Conservation (phyloP, 345 rosid genomes). For the Salix brachista region DNA sequence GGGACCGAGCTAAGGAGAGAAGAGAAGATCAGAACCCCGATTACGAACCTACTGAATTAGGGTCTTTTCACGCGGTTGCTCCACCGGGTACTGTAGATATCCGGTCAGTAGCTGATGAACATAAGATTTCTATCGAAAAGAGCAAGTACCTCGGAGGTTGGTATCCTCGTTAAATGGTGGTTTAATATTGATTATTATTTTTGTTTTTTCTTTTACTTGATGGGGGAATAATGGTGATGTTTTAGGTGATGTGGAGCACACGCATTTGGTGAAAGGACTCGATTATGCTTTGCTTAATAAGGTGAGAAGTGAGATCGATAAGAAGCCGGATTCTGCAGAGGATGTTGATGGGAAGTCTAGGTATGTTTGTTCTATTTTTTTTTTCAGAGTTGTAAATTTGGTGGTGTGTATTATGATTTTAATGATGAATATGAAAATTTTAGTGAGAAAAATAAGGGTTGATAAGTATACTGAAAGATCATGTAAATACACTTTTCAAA, state of each 20-base stretch:
- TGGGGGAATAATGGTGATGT: conserved; percentile 1
- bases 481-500: too few relatives aligned
- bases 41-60: conserved; percentile 75
- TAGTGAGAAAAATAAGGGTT: too few relatives aligned
- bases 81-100: conserved; percentile 85
- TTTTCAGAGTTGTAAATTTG: neutral
- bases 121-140: conserved; percentile 87
- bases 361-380: conserved; percentile 28
- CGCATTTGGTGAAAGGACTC: conserved; percentile 95
- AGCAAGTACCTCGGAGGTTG: conserved; percentile 99
- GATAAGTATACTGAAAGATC: too few relatives aligned
- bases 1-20: conserved; percentile 96
- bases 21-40: conserved; percentile 97
- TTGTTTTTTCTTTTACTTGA: neutral
- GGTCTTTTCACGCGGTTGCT: conserved; percentile 93
- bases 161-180: conserved; percentile 12
- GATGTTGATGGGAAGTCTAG: conserved; percentile 59
- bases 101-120: conserved; percentile 58
- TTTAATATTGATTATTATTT: neutral
- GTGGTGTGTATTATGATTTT: neutral
- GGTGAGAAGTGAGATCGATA: conserved; percentile 88
- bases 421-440: neutral
- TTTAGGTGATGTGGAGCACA: conserved; percentile 91
- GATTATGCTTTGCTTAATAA: conserved; percentile 90
- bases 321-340: conserved; percentile 75